Percentiles rank a stretch among this genome's conserved stretches.
Conservation (phyloP, 2,329 filamentous ascomycete genomes). For the Calonectria pauciramosa region DNA sequence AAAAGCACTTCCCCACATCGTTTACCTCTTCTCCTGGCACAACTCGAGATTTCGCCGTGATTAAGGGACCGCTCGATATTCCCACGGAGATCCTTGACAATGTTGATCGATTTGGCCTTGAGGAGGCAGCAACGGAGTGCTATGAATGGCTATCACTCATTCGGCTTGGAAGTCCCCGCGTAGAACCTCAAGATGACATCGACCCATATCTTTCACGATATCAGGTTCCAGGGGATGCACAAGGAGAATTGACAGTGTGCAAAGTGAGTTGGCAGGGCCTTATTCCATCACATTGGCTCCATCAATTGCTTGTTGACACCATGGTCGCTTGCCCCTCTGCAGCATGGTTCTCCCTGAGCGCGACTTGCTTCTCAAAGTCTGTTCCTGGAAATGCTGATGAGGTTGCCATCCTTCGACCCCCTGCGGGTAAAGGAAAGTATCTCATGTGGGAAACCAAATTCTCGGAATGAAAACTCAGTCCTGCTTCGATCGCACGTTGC, state of each 20-base stretch:
- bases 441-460: slow-evolving; percentile 71
- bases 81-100: slow-evolving; percentile 47
- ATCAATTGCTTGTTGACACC: slow-evolving; percentile 60
- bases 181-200: slow-evolving; percentile 69
- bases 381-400: slow-evolving; percentile 62
- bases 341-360: slow-evolving; percentile 69
- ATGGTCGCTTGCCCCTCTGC: slow-evolving; percentile 58
- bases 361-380: slow-evolving; percentile 64
- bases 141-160: slow-evolving; percentile 84
- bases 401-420: slow-evolving; percentile 67
- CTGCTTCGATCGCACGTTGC: slow-evolving; percentile 74
- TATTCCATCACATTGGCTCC: slow-evolving; percentile 66
- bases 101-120: slow-evolving; percentile 64
- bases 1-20: slow-evolving; percentile 57
- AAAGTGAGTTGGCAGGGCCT: slow-evolving; percentile 73
- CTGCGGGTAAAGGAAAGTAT: slow-evolving; percentile 64
- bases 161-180: slow-evolving; percentile 74
- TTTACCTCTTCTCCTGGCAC: slow-evolving; percentile 52
- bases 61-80: slow-evolving; percentile 44
- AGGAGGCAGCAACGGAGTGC: slow-evolving; percentile 73
- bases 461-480: slow-evolving; percentile 61
- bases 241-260: slow-evolving; percentile 54
- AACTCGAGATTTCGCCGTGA: slow-evolving; percentile 33
- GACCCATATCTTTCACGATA: slow-evolving; percentile 81
- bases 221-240: slow-evolving; percentile 61